A percentile compares a stretch with the other conserved stretches of the same genome.
Evolutionary conservation across 2,329 filamentous ascomycete species (phyloP).

Genomic region (Aspergillus sp.): DNA sequence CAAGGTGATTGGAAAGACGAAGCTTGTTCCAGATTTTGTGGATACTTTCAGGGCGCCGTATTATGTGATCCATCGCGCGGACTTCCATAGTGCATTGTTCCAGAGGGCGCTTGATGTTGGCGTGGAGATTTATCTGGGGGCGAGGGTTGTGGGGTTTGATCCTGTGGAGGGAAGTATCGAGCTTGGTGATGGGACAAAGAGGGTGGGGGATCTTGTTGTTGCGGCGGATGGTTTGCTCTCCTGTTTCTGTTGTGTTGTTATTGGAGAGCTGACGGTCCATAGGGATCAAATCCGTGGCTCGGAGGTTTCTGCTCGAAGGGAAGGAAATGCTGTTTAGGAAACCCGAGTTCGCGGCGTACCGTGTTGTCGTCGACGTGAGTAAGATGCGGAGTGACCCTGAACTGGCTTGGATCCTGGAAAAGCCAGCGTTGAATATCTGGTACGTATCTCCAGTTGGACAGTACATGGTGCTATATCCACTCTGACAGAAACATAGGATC

Average conservation of each 20-base stretch:
- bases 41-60: slow-evolving; percentile 37
- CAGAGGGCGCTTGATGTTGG: slow-evolving; percentile 18
- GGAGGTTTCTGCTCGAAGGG: background rate
- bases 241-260: too few species aligned
- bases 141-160: slow-evolving; percentile 16
- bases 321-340: slow-evolving; percentile 2
- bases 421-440: slow-evolving; percentile 43
- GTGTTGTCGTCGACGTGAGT: slow-evolving; percentile 41
- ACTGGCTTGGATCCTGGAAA: slow-evolving; percentile 40
- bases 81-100: slow-evolving; percentile 39
- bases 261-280: background rate
- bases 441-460: slow-evolving; percentile 9
- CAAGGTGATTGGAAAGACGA: slow-evolving; percentile 39
- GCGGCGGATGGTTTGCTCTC: slow-evolving; percentile 19
- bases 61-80: slow-evolving; percentile 51
- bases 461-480: too few species aligned
- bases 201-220: slow-evolving; percentile 18
- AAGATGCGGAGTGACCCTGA: slow-evolving; percentile 39
- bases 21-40: slow-evolving; percentile 32
- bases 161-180: slow-evolving; percentile 7
- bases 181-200: slow-evolving; percentile 5
- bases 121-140: slow-evolving; percentile 15
- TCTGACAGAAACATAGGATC: slow-evolving; percentile 14
- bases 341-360: slow-evolving; percentile 44
- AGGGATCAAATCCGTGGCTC: slow-evolving; percentile 24